These are phyloP conservation scores for Euphorbia schlechtendalii DNA, from an alignment of 441 rosid species.

Conservation along the genomic window DNA sequence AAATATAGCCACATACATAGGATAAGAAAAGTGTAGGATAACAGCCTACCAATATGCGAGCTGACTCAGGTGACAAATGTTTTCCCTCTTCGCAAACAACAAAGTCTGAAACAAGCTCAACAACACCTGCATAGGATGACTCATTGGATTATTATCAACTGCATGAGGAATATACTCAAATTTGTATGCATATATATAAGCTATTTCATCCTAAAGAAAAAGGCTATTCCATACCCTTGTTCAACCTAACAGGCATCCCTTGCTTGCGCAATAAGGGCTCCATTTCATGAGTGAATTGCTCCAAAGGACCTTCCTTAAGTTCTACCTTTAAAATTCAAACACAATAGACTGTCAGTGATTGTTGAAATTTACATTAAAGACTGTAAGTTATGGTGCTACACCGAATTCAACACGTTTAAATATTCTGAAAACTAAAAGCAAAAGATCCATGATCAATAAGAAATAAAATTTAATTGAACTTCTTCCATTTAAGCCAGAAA, in stretches of 20 bases:
- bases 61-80: conserved; percentile 83
- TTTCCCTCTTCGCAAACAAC: conserved; percentile 93
- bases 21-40: not conserved
- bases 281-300: conserved; percentile 97
- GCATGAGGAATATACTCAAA: not conserved
- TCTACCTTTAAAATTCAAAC: conserved; percentile 48
- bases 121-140: conserved; percentile 47
- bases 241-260: conserved; percentile 94
- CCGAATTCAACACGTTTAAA: not conserved
- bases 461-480: not conserved
- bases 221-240: conserved; percentile 49
- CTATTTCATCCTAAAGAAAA: not conserved
- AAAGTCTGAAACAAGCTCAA: conserved; percentile 80
- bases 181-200: not conserved
- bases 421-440: not conserved
- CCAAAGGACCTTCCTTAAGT: conserved; percentile 77
- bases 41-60: conserved; percentile 73
- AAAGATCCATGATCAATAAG: not conserved
- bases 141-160: not conserved
- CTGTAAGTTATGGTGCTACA: not conserved
- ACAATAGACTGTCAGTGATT: conserved; percentile 4
- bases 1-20: too few species aligned
- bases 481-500: not conserved
- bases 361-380: not conserved
- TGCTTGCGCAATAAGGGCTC: conserved; percentile 92